Percentiles rank a stretch among this genome's conserved stretches.
Conservation (phyloP, 2,329 filamentous ascomycete species). For the Aspergillus alliaceus region DNA sequence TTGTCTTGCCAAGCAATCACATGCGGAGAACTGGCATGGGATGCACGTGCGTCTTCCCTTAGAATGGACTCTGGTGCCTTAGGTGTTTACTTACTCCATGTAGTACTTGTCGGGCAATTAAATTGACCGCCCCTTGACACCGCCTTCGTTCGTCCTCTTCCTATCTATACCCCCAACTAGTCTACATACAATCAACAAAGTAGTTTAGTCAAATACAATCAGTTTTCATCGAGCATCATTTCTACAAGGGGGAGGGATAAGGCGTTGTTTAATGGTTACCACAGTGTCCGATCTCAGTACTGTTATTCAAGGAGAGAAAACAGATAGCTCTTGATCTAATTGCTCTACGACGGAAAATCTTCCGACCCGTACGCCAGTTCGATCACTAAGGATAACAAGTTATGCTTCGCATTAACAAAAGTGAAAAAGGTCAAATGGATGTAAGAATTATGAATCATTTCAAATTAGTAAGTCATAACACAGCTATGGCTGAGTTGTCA, state of each 20-base stretch:
- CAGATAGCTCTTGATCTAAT: background rate
- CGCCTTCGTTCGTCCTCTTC: no score
- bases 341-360: background rate
- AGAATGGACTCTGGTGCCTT: background rate
- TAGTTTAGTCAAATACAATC: no score
- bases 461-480: constrained; percentile 1
- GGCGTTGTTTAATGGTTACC: no score
- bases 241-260: no score
- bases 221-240: no score
- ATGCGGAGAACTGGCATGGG: background rate
- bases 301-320: no score
- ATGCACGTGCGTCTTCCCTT: background rate
- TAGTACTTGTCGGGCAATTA: no score
- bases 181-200: no score
- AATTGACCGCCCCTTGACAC: no score
- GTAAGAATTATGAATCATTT: background rate
- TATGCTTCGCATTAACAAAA: background rate
- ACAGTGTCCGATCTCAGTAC: no score
- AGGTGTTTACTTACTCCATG: background rate
- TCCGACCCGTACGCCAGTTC: background rate
- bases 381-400: background rate
- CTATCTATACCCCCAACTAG: no score
- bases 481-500: background rate
- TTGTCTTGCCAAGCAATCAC: constrained; percentile 5
- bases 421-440: background rate